Conservation (phyloP, 345 rosid genomes). For the Eucalyptus brandiana region DNA sequence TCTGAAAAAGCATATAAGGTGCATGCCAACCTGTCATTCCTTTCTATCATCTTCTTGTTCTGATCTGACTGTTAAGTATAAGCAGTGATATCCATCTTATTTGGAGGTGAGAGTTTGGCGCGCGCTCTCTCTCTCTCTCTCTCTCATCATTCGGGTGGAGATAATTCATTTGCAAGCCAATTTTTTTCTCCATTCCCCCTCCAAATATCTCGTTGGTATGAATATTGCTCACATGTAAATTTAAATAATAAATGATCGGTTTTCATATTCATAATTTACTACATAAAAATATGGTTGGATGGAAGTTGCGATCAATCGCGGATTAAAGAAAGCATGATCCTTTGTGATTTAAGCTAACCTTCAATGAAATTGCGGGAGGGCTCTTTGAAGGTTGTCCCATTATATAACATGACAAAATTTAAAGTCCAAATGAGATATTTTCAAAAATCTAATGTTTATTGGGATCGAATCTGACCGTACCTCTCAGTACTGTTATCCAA, state of each 20-base stretch:
- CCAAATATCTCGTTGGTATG: neutral
- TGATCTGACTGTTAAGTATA: neutral
- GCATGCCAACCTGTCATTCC: neutral
- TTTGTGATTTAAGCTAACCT: neutral
- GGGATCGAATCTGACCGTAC: neutral
- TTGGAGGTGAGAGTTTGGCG: neutral
- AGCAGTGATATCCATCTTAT: neutral
- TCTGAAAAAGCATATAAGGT: neutral
- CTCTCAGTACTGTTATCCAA: neutral
- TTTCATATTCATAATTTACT: neutral
- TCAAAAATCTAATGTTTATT: neutral
- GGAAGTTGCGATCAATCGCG: neutral
- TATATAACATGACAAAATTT: neutral
- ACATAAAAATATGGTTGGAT: neutral
- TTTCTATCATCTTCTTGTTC: neutral
- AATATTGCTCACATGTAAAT: neutral
- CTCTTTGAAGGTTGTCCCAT: neutral
- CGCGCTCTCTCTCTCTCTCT: neutral
- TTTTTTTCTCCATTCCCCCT: neutral
- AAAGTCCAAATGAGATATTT: neutral
- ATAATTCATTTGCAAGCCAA: neutral
- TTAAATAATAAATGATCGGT: neutral
- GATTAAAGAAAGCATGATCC: neutral
- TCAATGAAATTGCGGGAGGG: neutral
- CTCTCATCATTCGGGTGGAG: neutral